A percentile compares a stretch with the other conserved stretches of the same genome.
Conservation (phyloP, 495 filamentous ascomycete species). For the Parmelia sp. region DNA sequence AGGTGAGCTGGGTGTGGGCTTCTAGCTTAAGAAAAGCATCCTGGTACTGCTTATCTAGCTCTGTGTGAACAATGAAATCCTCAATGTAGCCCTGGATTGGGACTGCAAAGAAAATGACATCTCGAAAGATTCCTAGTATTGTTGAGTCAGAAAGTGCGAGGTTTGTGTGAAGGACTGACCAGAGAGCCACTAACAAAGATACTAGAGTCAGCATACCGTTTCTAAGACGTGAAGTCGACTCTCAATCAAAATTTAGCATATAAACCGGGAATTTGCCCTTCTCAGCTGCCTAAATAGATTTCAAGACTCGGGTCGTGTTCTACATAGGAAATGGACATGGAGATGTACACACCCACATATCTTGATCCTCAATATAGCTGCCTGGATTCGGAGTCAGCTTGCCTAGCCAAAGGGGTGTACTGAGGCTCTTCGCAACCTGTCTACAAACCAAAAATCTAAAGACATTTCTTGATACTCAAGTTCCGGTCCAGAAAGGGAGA, state of each 20-base stretch:
- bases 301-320: neutral
- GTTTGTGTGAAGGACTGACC: constrained; percentile 36
- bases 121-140: constrained; percentile 56
- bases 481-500: too few species aligned
- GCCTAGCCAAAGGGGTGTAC: too few species aligned
- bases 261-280: neutral
- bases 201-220: neutral
- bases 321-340: neutral
- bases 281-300: neutral
- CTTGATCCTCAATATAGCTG: constrained; percentile 62
- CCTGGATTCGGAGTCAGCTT: too few species aligned
- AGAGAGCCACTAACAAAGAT: constrained; percentile 40
- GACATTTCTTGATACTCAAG: too few species aligned
- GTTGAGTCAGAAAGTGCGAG: constrained; percentile 38
- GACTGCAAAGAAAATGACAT: constrained; percentile 55
- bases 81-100: constrained; percentile 47
- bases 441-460: too few species aligned
- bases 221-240: neutral
- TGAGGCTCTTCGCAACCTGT: too few species aligned
- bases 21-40: constrained; percentile 47
- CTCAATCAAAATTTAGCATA: neutral
- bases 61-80: constrained; percentile 50
- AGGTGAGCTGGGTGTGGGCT: constrained; percentile 35
- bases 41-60: constrained; percentile 49
- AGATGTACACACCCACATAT: constrained; percentile 34